phyloP scores from a whole-genome alignment of 208 protist species.

The Acanthamoeba lenticulata region DNA sequence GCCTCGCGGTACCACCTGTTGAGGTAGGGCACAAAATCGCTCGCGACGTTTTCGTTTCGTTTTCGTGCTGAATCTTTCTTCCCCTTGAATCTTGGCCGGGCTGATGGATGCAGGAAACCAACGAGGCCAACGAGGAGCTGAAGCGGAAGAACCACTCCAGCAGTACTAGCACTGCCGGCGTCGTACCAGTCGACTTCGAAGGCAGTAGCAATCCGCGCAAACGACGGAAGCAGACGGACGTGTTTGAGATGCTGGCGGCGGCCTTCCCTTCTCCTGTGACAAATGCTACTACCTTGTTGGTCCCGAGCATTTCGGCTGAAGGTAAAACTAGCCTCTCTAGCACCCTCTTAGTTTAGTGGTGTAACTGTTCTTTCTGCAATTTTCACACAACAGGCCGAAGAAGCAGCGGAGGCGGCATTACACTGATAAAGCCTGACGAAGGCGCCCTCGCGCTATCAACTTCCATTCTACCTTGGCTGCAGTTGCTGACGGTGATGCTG shows the following conservation, averaged over 20 bases:
- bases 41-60: background rate
- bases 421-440: background rate
- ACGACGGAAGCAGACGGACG: background rate
- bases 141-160: background rate
- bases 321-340: background rate
- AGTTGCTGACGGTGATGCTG: slow-evolving; percentile 9
- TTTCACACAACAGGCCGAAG: background rate
- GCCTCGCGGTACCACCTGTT: background rate
- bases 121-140: background rate
- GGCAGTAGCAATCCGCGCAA: background rate
- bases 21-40: background rate
- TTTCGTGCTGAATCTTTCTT: background rate
- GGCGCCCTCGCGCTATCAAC: background rate
- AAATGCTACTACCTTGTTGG: background rate
- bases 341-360: background rate
- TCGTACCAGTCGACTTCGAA: background rate
- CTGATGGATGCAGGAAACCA: background rate
- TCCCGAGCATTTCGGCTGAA: background rate
- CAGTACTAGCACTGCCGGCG: background rate
- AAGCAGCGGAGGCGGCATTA: background rate
- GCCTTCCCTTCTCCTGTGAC: background rate
- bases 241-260: background rate
- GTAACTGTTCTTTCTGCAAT: background rate
- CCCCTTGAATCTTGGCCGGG: no score
- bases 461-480: background rate